Conservation (phyloP, 306 rosid species). For the Trifolium subterraneum region DNA sequence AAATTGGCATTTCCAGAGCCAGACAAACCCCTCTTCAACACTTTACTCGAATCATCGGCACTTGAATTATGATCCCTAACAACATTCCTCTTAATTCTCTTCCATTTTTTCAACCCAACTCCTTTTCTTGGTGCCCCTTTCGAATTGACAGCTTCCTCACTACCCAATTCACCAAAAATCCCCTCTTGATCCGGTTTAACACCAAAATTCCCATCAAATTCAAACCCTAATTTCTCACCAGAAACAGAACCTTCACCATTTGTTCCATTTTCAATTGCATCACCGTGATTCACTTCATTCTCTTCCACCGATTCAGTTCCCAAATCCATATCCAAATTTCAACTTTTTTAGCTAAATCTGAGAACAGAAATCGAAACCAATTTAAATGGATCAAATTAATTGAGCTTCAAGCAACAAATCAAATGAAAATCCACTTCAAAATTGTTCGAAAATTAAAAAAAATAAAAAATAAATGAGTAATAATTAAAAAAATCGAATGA, state of each 20-base stretch:
- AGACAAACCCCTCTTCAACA: constrained; percentile 72
- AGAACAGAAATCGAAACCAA: constrained; percentile 33
- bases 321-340: constrained; percentile 69
- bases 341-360: constrained; percentile 29
- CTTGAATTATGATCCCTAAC: constrained; percentile 52
- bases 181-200: constrained; percentile 36
- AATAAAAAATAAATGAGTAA: background rate
- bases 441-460: background rate
- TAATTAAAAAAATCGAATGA: constrained; percentile 24
- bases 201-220: constrained; percentile 46
- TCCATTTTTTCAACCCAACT: constrained; percentile 52
- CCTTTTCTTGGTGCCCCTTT: constrained; percentile 41
- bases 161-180: constrained; percentile 34
- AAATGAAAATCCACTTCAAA: constrained; percentile 29
- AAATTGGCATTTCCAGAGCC: constrained; percentile 53
- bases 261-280: constrained; percentile 45
- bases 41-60: constrained; percentile 60
- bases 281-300: constrained; percentile 53
- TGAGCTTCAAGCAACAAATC: constrained; percentile 39
- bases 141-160: constrained; percentile 44
- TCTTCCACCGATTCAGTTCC: constrained; percentile 71
- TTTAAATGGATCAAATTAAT: constrained; percentile 36
- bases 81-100: constrained; percentile 49
- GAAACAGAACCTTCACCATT: constrained; percentile 21
- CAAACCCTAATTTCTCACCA: constrained; percentile 45